Conservation (phyloP, 2,329 filamentous ascomycete species). For the Pseudogymnoascus sp. region DNA sequence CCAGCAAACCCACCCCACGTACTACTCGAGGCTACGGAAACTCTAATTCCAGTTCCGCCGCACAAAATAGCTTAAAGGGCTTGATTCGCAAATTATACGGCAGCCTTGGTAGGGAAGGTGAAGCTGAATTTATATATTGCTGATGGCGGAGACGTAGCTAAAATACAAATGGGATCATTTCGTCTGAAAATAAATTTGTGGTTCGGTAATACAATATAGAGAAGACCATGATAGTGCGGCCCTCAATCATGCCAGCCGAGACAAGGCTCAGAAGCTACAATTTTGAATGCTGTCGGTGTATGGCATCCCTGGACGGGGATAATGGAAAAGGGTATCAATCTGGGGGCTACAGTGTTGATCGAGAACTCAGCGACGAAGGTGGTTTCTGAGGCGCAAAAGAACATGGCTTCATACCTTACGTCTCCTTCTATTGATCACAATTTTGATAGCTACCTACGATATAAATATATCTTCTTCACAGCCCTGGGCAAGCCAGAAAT, state of each 20-base stretch:
- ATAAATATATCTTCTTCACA: slow-evolving; percentile 45
- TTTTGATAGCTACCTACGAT: not conserved
- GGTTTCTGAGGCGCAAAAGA: not conserved
- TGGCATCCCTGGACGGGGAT: slow-evolving; percentile 3
- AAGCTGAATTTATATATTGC: not conserved
- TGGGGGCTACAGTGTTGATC: too few species aligned
- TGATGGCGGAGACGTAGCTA: not conserved
- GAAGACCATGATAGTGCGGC: not conserved
- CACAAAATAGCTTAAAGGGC: slow-evolving; percentile 1
- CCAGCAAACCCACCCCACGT: slow-evolving; percentile 6
- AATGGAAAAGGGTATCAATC: not conserved
- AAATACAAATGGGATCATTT: not conserved
- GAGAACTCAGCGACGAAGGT: not conserved
- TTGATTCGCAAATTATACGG: not conserved
- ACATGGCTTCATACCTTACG: not conserved
- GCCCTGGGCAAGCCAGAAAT: slow-evolving; percentile 40
- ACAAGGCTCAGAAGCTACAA: slow-evolving; percentile 10
- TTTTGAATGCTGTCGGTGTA: slow-evolving; percentile 16
- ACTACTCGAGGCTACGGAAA: slow-evolving; percentile 3
- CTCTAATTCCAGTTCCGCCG: not conserved
- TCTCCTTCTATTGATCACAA: too few species aligned
- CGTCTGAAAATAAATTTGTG: not conserved
- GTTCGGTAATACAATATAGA: not conserved
- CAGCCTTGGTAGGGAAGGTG: not conserved
- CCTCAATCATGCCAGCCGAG: slow-evolving; percentile 9